Base-by-base conservation (phyloP, 352 stramenopile species). In the Pythium sukuiense region DNA sequence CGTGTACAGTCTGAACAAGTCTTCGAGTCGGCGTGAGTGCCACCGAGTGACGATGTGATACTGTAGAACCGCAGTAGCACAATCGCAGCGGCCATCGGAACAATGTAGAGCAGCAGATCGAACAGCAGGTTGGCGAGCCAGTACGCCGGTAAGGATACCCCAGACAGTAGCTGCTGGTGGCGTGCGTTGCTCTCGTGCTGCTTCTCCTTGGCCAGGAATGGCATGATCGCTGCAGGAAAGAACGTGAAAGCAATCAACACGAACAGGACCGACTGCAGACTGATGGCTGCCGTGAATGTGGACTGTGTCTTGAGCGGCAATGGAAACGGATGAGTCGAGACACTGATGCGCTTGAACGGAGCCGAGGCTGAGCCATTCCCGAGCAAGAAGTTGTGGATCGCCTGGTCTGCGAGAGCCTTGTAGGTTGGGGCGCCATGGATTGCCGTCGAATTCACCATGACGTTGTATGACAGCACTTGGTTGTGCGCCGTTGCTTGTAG, bases 121-220 rank as follows among this genome's bases (percentile, higher is more conserved):
- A 94, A 98, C 35, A 97, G 35, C 43, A 93, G 98, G 58, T 98
- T 99, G 11, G 91, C 92, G 24, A 99, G 52, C 98, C 98, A 99
- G 72, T 99, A 99, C 1, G 93, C 90, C 0, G 71, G 68, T 14
- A 98, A 76, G 12, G 85, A 89, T 9, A 99, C 96, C 2, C 97
- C 97, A 8, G 92, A 97, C 35, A 99, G 94, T 69, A 88, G 86
- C 73, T 98, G 95, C 74, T 98, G 90, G 83, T 99, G 97, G 67
- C 99, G 98, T 6, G 96, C 89, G 66, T 98, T 99, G 54, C 82
- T 72, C 18, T 83, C 80, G 16, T 82, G 84, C 55, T 98, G 89
- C 66, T 92, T 92, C 66, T 99, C 97, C 49, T 97, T 93, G 41
- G 99, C 96, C 24, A 99, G 77, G 76, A 98, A 99, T 16, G 93